phyloP scores from a whole-genome alignment of 73 alveolate species.

The Stentor coeruleus region DNA sequence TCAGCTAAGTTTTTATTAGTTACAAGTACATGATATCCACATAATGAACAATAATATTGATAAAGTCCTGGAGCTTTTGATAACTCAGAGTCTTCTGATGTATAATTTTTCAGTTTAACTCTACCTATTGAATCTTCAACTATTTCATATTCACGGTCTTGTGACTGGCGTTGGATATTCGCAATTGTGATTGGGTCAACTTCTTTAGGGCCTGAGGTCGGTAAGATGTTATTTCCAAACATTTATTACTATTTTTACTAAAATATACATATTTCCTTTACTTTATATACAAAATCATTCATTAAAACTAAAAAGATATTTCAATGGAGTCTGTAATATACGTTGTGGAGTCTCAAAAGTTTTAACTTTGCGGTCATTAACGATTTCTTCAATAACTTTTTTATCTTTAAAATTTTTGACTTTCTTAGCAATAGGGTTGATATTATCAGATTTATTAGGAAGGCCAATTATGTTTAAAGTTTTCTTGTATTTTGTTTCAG shows the following conservation, averaged over 20 bases:
- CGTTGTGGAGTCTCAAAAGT: background rate
- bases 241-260: background rate
- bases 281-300: no score
- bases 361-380: background rate
- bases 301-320: no score
- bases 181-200: conserved; percentile 19
- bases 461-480: no score
- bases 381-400: background rate
- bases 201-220: conserved; percentile 24
- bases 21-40: conserved; percentile 16
- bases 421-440: background rate
- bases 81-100: conserved; percentile 27
- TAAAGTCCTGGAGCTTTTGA: background rate
- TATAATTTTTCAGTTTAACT: conserved; percentile 23
- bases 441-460: background rate
- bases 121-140: conserved; percentile 29
- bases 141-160: conserved; percentile 30
- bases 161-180: background rate
- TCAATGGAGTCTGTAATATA: background rate
- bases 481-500: background rate
- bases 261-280: background rate
- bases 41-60: conserved; percentile 17
- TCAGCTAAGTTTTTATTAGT: background rate
- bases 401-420: no score
- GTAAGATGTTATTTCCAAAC: conserved; percentile 1